Evolutionary conservation across 768 basidiomycete species (phyloP).

Genomic region (Lentinula sp.): DNA sequence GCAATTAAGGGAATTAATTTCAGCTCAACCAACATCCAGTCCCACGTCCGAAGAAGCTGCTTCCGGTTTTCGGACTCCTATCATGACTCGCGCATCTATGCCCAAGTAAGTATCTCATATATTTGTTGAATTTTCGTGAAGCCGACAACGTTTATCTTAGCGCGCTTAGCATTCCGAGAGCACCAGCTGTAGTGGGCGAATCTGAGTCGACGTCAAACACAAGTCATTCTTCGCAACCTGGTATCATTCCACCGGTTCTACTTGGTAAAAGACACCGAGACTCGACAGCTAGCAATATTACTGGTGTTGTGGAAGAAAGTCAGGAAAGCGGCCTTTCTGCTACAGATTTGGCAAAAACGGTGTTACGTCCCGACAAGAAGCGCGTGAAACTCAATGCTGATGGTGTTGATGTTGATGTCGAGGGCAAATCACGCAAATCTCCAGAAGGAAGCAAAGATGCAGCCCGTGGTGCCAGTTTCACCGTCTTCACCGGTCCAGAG

Average conservation of each 20-base stretch:
- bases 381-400: conserved; percentile 25
- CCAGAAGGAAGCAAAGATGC: conserved; percentile 15
- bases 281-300: conserved; percentile 34
- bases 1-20: conserved; percentile 11
- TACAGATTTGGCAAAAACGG: conserved; percentile 28
- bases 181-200: not conserved
- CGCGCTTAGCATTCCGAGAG: not conserved
- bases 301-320: conserved; percentile 35
- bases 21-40: not conserved
- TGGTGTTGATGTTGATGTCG: conserved; percentile 14
- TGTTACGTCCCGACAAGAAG: conserved; percentile 46
- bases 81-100: not conserved
- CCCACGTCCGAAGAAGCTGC: not conserved
- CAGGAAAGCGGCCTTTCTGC: conserved; percentile 30
- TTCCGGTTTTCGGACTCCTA: conserved; percentile 3
- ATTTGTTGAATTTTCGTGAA: not conserved
- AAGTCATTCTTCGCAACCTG: conserved; percentile 24
- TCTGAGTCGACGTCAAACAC: not conserved
- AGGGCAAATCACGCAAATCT: conserved; percentile 2
- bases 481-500: conserved; percentile 41
- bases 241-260: conserved; percentile 31
- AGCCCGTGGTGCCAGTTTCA: conserved; percentile 32
- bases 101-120: not conserved
- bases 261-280: conserved; percentile 68
- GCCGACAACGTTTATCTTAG: not conserved